These are phyloP conservation scores for Polyrhizophydium stewartii DNA, from an alignment of 371 early-diverging fungal genomes.

Conservation along the genomic window DNA sequence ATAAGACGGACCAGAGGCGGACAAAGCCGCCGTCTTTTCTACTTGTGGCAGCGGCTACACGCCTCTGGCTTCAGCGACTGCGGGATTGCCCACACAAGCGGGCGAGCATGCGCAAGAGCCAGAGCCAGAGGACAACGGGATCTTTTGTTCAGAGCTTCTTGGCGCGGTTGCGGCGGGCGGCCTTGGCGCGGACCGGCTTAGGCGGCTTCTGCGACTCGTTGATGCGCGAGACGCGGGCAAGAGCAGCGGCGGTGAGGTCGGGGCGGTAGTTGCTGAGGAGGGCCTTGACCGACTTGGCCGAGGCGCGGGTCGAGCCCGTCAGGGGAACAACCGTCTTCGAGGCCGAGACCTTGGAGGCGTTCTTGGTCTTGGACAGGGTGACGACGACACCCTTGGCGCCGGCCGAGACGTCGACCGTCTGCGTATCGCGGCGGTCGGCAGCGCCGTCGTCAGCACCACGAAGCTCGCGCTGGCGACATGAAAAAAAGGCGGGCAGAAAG, in stretches of 20 bases:
- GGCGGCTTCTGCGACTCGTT: conserved; percentile 42
- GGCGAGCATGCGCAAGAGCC: too few species aligned
- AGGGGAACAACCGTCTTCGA: conserved; percentile 52
- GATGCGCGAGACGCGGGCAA: conserved; percentile 76
- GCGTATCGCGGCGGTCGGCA: too few species aligned
- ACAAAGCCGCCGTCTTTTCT: too few species aligned
- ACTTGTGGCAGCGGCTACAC: too few species aligned
- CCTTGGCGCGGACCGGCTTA: conserved; percentile 44
- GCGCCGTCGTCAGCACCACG: neutral
- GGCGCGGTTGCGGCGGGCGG: neutral
- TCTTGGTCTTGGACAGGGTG: conserved; percentile 57
- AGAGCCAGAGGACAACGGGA: too few species aligned
- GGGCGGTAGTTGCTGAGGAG: conserved; percentile 68
- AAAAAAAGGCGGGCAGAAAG: neutral
- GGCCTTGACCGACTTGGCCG: conserved; percentile 68
- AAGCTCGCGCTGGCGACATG: too few species aligned
- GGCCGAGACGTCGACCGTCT: conserved; percentile 29
- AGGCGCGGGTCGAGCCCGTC: conserved; percentile 61
- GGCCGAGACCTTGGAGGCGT: conserved; percentile 52
- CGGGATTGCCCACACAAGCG: too few species aligned
- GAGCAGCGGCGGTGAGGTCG: conserved; percentile 72
- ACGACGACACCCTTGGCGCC: conserved; percentile 59
- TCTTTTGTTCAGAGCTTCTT: conserved; percentile 42
- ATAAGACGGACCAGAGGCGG: too few species aligned
- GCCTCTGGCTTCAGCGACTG: too few species aligned